These are phyloP conservation scores for Coemansia sp. DNA, from an alignment of 192 early-diverging fungal species.

Conservation along the genomic window DNA sequence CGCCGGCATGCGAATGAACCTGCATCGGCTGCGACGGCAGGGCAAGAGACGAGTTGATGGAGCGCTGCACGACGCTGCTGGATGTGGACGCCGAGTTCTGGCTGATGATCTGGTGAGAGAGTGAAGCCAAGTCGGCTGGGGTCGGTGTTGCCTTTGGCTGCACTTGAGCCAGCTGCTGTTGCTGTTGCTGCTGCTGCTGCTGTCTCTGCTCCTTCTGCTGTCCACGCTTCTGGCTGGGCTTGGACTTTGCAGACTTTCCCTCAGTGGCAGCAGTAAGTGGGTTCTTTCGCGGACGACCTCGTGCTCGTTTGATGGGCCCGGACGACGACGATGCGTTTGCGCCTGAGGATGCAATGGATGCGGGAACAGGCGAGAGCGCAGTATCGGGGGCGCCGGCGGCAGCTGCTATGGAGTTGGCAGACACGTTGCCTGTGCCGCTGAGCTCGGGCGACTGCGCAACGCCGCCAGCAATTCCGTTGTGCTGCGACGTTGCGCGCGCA, in stretches of 20 bases:
- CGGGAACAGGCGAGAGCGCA: slow-evolving; percentile 6
- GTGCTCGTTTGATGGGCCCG: slow-evolving; percentile 36
- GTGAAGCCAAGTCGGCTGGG: slow-evolving; percentile 39
- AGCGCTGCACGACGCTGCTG: slow-evolving; percentile 26
- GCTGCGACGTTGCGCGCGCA: slow-evolving; percentile 19
- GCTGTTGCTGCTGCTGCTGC: slow-evolving; percentile 16
- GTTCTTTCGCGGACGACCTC: slow-evolving; percentile 52
- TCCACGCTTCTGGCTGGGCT: slow-evolving; percentile 29
- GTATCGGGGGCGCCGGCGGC: neutral
- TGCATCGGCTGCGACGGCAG: slow-evolving; percentile 39
- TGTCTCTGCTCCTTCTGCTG: slow-evolving; percentile 18
- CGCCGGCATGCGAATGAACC: slow-evolving; percentile 27
- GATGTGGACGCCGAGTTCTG: slow-evolving; percentile 36
- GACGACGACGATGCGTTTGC: neutral
- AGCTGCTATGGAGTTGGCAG: slow-evolving; percentile 8
- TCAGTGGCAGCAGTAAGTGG: slow-evolving; percentile 22
- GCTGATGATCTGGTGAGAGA: slow-evolving; percentile 46
- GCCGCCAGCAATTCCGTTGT: slow-evolving; percentile 13
- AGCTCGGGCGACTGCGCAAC: slow-evolving; percentile 46
- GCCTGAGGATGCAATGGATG: neutral
- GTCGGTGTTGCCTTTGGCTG: slow-evolving; percentile 28
- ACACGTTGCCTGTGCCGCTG: slow-evolving; percentile 7
- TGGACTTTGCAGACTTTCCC: slow-evolving; percentile 22
- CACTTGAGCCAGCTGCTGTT: slow-evolving; percentile 14
- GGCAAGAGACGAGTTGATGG: slow-evolving; percentile 34